Conservation (phyloP, 2,329 filamentous ascomycete genomes). For the Ceratocystis huliohia region DNA sequence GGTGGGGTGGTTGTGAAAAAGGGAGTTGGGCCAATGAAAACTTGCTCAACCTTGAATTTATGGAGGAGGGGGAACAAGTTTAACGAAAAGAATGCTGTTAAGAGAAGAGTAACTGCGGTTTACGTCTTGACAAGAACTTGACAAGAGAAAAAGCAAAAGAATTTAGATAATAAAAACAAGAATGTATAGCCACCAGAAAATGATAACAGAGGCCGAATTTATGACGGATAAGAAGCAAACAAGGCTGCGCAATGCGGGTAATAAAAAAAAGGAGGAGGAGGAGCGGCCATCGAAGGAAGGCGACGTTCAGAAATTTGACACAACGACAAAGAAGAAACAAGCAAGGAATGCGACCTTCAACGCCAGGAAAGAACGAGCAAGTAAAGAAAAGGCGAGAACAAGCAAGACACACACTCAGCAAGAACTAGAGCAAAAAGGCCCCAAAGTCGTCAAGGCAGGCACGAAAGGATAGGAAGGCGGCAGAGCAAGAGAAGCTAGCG, state of each 20-base stretch:
- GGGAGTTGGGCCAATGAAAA: slow-evolving; percentile 33
- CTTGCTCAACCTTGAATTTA: slow-evolving; percentile 30
- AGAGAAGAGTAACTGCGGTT: neutral
- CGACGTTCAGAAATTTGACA: neutral
- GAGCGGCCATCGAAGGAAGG: neutral
- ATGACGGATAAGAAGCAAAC: neutral
- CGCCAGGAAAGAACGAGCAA: neutral
- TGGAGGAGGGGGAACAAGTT: neutral
- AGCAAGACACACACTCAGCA: neutral
- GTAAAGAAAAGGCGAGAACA: neutral
- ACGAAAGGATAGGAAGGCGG: neutral
- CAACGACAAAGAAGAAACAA: neutral
- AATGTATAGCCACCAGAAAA: neutral
- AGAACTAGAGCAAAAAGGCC: neutral
- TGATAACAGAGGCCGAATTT: neutral
- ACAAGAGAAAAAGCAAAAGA: neutral
- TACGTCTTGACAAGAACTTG: no score
- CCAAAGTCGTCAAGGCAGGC: neutral
- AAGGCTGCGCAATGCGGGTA: neutral
- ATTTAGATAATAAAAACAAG: neutral
- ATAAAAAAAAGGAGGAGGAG: neutral
- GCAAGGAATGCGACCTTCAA: neutral
- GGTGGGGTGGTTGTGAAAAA: neutral
- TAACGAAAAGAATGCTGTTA: neutral
- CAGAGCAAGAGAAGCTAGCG: neutral